Percentiles rank a stretch among this genome's conserved stretches.
Conservation (phyloP, 2,329 filamentous ascomycete species). For the Monilinia aucupariae region DNA sequence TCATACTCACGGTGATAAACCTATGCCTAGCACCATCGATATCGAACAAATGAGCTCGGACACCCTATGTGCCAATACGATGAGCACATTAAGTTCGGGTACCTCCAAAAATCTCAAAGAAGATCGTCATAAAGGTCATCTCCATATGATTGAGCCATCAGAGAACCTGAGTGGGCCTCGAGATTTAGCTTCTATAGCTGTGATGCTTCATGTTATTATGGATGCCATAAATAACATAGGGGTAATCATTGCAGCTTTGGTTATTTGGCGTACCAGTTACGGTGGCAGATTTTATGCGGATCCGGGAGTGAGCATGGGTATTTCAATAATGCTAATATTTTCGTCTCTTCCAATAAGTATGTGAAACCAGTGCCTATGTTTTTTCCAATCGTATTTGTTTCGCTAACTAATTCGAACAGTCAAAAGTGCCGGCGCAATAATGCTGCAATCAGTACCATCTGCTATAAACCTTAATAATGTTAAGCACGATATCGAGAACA, state of each 20-base stretch:
- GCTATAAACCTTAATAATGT: slow-evolving; percentile 58
- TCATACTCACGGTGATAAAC: background rate
- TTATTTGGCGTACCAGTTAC: slow-evolving; percentile 61
- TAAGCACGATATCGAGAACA: slow-evolving; percentile 65
- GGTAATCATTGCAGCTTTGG: slow-evolving; percentile 62
- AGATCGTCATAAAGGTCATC: slow-evolving; percentile 45
- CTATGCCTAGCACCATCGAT: background rate
- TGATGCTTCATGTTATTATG: slow-evolving; percentile 64
- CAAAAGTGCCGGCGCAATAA: slow-evolving; percentile 56
- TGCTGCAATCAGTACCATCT: slow-evolving; percentile 60
- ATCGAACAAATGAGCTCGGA: slow-evolving; percentile 15
- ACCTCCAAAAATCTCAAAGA: background rate
- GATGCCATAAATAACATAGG: slow-evolving; percentile 73
- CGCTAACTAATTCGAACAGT: slow-evolving; percentile 33
- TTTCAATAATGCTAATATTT: slow-evolving; percentile 65
- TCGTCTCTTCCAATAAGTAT: slow-evolving; percentile 53
- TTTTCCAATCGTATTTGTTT: background rate
- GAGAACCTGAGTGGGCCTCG: slow-evolving; percentile 38
- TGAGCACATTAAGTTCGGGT: background rate
- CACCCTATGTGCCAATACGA: slow-evolving; percentile 1
- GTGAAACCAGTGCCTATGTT: background rate
- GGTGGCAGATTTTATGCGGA: slow-evolving; percentile 64
- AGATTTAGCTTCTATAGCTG: slow-evolving; percentile 67
- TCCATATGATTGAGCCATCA: slow-evolving; percentile 37
- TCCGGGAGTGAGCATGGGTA: slow-evolving; percentile 62